Evolutionary conservation across 352 stramenopile species (phyloP), one percentile per base, ranked within the genome.

Genomic region (Phytophthora nicotianae): DNA sequence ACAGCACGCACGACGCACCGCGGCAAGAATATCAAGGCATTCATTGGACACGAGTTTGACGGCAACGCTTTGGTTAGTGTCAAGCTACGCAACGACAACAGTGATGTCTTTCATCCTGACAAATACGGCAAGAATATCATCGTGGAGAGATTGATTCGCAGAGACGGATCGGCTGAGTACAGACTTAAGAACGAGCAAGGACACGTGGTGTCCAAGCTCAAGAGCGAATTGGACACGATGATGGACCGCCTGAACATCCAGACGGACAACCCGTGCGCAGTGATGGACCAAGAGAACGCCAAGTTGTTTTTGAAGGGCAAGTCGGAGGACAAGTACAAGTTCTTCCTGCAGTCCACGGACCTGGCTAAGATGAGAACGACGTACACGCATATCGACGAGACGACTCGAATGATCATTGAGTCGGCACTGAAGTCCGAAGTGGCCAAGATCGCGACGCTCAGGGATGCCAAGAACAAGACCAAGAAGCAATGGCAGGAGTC

Each of bases 301-400:
- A 99, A 99, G 73, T 89, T 98, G 54, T 99, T 99, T 64, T 68
- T 99, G 20, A 97, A 96, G 21, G 96, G 96, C 26, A 98, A 95
- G 47, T 65, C 86, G 4, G 74, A 84, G 14, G 95, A 99, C 40
- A 99, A 99, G 67, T 99, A 98, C 80, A 86, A 84, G 23, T 99
- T 99, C 70, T 99, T 99, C 59, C 81, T 98, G 57, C 97, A 98
- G 63, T 97, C 96, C 1, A 99, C 96, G 0, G 95, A 98, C 63
- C 62, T 98, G 46, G 93, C 97, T 70, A 91, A 97, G 35, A 94
- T 98, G 63, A 71, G 92, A 53, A 81, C 80, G 17, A 86, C 65
- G 17, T 97, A 96, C 55, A 67, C 74, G 11, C 95, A 97, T 60
- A 92, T 95, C 46, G 80, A 96, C 29, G 74, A 95, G 20, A 77